Evolutionary conservation across 768 basidiomycete species (phyloP), one percentile per base, ranked within the genome.

Genomic region (Boletus edulis): DNA sequence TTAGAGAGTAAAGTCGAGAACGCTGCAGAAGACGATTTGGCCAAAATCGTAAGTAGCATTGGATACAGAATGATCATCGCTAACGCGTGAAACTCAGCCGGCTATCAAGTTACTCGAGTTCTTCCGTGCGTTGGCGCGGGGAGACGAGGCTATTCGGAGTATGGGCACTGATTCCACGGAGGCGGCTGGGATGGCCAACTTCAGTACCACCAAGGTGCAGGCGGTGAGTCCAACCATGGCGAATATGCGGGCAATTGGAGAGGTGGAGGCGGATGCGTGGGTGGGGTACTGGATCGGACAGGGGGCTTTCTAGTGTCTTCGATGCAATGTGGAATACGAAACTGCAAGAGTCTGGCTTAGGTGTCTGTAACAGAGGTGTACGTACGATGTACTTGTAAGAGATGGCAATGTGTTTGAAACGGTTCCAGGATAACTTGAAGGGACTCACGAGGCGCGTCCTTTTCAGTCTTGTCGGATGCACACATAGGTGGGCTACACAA

Each of bases 21-120:
- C 2, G 63, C 65, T 2, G 62, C 57, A 0, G 63, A 63, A 15
- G 67, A 70, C 9, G 70, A 72, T 42, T 43, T 73, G 46, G 52
- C 45, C 17, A 53, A 65, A 7, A 68, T 75, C 15, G 75, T 76
- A 46, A 56, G 75, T 45, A 3, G 0, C 11, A n/a, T 5, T 20
- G 13, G 17, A 3, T 24, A 20, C 1, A 12, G 6, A 20, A 2
- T 22, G 11, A 17, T 9, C 13, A n/a, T 27, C 2, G 22, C 35
- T 49, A 7, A 55, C 27, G 17, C 7, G 8, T 11, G 22, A 15
- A 12, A 22, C 8, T 39, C 20, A 73, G 73, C 74, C 74, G 18
- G 73, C 65, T 1, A 64, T 73, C 49, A 73, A 75, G 50, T 42
- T 75, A 1, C 59, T 75, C 18, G 67, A 67, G 40, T 74, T 70